These are phyloP conservation scores for Marasmius fiardii DNA, from an alignment of 1,284 basidiomycete genomes.

Conservation along the genomic window DNA sequence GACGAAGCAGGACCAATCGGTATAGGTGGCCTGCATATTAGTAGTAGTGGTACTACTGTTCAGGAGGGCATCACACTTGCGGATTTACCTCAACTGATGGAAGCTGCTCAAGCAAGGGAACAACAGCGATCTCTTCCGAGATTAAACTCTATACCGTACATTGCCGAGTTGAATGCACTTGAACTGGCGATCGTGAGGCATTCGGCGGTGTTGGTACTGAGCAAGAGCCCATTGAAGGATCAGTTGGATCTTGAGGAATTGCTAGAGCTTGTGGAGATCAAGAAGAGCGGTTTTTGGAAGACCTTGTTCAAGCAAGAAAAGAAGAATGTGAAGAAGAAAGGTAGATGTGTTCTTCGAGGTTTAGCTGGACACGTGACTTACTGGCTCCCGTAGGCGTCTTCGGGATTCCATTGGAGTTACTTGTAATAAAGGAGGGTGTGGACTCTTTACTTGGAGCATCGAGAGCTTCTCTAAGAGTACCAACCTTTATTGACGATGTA, in stretches of 20 bases:
- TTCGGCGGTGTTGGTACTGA: conserved; percentile 81
- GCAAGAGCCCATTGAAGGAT: conserved; percentile 76
- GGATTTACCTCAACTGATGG: conserved; percentile 93
- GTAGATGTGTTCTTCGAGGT: conserved; percentile 45
- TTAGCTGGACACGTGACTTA: conserved; percentile 24
- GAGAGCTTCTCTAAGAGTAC: conserved; percentile 83
- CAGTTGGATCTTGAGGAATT: conserved; percentile 90
- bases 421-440: conserved; percentile 94
- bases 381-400: conserved; percentile 62
- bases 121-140: conserved; percentile 77
- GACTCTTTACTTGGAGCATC: conserved; percentile 92
- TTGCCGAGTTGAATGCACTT: conserved; percentile 82
- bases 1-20: conserved; percentile 35
- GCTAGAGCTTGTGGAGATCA: conserved; percentile 87
- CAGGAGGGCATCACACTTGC: conserved; percentile 92
- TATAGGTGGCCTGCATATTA: conserved; percentile 15
- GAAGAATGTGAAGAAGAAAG: conserved; percentile 84
- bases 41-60: conserved; percentile 18
- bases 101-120: conserved; percentile 87
- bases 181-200: conserved; percentile 93
- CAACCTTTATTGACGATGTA: conserved; percentile 97
- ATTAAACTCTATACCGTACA: conserved; percentile 72
- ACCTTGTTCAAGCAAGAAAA: conserved; percentile 89
- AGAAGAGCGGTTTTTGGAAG: conserved; percentile 97
- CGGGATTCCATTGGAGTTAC: conserved; percentile 87